These are phyloP conservation scores for Quillaja saponaria DNA, from an alignment of 306 rosid species.

Conservation along the genomic window DNA sequence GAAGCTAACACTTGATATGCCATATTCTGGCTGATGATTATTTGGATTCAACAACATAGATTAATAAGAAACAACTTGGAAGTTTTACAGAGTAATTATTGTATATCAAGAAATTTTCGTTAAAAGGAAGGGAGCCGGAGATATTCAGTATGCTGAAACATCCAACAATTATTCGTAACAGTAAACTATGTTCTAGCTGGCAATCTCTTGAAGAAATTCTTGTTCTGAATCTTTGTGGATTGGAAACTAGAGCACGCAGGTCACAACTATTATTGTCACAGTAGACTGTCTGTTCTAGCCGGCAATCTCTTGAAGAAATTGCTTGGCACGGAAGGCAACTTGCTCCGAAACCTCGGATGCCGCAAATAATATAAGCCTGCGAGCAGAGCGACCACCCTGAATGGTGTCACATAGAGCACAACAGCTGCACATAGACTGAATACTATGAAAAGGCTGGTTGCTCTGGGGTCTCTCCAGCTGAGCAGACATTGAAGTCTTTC, in stretches of 20 bases:
- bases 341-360: conserved; percentile 73
- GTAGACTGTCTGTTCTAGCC: conserved; percentile 68
- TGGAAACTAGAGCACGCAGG: too few species aligned
- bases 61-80: too few species aligned
- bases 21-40: too few species aligned
- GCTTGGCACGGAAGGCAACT: conserved; percentile 65
- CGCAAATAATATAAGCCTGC: conserved; percentile 65
- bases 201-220: conserved; percentile 87
- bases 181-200: conserved; percentile 73
- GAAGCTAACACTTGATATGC: too few species aligned
- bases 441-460: conserved; percentile 47
- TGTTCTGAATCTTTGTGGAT: conserved; percentile 82
- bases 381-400: conserved; percentile 53
- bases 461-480: conserved; percentile 72
- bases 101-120: too few species aligned
- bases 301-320: conserved; percentile 83
- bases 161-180: too few species aligned
- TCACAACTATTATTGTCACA: too few species aligned
- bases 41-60: too few species aligned
- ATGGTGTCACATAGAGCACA: conserved; percentile 59
- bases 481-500: conserved; percentile 58
- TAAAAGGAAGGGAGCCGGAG: too few species aligned
- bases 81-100: too few species aligned
- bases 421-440: conserved; percentile 54
- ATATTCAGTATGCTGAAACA: too few species aligned